A percentile compares a stretch with the other conserved stretches of the same genome.
These are phyloP conservation scores for Wallemia mellicola DNA, from an alignment of 1,284 basidiomycete species.

Conservation along the genomic window DNA sequence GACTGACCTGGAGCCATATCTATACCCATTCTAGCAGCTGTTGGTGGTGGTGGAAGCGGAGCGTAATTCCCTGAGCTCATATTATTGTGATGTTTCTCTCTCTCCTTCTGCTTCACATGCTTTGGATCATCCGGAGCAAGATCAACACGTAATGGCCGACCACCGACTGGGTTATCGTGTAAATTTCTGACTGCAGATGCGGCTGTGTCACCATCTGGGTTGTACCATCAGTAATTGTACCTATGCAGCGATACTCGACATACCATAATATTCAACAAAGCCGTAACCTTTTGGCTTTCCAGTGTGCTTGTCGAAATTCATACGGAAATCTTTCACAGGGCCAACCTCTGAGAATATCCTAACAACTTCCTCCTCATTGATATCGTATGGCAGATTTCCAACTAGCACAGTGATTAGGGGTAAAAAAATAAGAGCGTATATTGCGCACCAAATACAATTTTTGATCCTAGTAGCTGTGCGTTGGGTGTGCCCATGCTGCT, in stretches of 20 bases:
- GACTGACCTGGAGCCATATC: conserved; percentile 42
- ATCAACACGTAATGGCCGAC: conserved; percentile 55
- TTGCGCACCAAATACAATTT: neutral
- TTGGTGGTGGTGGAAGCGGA: neutral
- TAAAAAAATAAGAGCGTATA: neutral
- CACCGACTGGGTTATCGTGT: conserved; percentile 49
- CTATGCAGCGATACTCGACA: conserved; percentile 12
- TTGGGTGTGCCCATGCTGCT: neutral
- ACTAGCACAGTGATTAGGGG: neutral
- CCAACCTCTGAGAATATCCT: conserved; percentile 19
- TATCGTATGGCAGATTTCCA: conserved; percentile 7
- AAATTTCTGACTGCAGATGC: conserved; percentile 57
- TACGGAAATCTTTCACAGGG: conserved; percentile 20
- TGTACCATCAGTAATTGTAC: neutral
- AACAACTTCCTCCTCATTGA: conserved; percentile 18
- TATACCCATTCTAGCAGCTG: conserved; percentile 24
- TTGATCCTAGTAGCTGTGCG: neutral
- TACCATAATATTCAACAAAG: conserved; percentile 87
- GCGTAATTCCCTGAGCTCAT: too few relatives aligned
- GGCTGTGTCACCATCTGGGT: conserved; percentile 65
- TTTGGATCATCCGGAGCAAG: conserved; percentile 22
- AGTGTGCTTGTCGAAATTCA: conserved; percentile 83
- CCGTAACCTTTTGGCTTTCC: conserved; percentile 92
- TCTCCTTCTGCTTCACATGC: conserved; percentile 23
- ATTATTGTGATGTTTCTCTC: conserved; percentile 28